These are phyloP conservation scores for Ceratonia siliqua DNA, from an alignment of 306 rosid species.

Conservation along the genomic window DNA sequence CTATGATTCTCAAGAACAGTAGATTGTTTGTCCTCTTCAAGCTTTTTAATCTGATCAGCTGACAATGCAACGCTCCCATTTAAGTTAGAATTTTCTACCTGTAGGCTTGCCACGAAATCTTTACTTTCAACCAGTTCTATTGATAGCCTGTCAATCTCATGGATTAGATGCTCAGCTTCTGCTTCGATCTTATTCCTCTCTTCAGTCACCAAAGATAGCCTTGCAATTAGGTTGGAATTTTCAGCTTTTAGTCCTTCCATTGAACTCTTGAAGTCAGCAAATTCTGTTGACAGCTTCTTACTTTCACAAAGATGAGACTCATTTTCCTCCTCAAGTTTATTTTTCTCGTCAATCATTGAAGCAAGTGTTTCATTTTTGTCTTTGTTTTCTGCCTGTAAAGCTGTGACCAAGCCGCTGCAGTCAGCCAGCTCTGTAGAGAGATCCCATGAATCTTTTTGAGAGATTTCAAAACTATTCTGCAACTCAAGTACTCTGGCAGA, in stretches of 20 bases:
- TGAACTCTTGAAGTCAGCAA: constrained; percentile 47
- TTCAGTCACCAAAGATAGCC: constrained; percentile 54
- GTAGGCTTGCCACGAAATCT: constrained; percentile 50
- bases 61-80: constrained; percentile 55
- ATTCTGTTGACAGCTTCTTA: constrained; percentile 61
- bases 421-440: constrained; percentile 65
- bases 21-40: constrained; percentile 60
- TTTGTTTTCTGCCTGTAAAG: constrained; percentile 65
- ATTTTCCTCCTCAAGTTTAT: constrained; percentile 55
- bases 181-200: constrained; percentile 52
- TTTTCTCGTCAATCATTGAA: constrained; percentile 52
- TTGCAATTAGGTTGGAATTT: constrained; percentile 54
- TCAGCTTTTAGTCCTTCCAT: constrained; percentile 57
- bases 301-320: constrained; percentile 52
- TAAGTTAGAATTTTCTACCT: constrained; percentile 56
- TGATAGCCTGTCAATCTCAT: constrained; percentile 56
- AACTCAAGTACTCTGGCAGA: constrained; percentile 59
- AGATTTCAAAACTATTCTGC: constrained; percentile 58
- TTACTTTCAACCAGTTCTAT: constrained; percentile 55
- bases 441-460: constrained; percentile 54
- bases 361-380: constrained; percentile 50
- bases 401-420: constrained; percentile 60
- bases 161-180: constrained; percentile 52
- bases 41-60: constrained; percentile 49
- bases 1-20: constrained; percentile 55